Conservation (phyloP, 2,329 filamentous ascomycete species). For the Epichloe hybrida region DNA sequence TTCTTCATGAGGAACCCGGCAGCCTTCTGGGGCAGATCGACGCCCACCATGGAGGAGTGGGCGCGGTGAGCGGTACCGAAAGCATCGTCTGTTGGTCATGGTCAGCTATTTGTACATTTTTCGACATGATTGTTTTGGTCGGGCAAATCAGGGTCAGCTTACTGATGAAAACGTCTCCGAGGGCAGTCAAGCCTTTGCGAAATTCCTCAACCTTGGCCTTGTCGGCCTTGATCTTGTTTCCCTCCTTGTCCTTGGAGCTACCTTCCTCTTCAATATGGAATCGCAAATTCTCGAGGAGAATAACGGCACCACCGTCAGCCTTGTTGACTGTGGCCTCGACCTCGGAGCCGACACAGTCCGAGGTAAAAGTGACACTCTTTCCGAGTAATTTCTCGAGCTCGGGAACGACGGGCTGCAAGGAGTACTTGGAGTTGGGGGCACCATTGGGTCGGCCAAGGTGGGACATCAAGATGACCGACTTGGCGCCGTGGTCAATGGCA, state of each 20-base stretch:
- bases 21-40: conserved; percentile 91
- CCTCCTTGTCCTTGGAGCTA: conserved; percentile 81
- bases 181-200: conserved; percentile 83
- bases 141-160: conserved; percentile 24
- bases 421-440: conserved; percentile 83
- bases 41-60: conserved; percentile 98
- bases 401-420: conserved; percentile 77
- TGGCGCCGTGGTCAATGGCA: conserved; percentile 78
- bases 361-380: conserved; percentile 73
- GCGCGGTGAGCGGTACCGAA: conserved; percentile 97
- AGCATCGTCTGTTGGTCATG: conserved; percentile 59
- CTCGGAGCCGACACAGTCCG: conserved; percentile 81
- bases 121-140: neutral
- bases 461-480: conserved; percentile 93
- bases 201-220: conserved; percentile 86
- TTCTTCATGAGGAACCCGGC: conserved; percentile 99
- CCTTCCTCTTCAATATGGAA: conserved; percentile 99
- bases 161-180: conserved; percentile 97
- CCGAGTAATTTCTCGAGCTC: conserved; percentile 85
- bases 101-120: conserved; percentile 9
- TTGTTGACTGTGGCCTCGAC: conserved; percentile 82
- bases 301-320: conserved; percentile 66
- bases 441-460: conserved; percentile 94
- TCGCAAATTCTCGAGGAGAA: conserved; percentile 93
- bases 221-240: conserved; percentile 97